Evolutionary conservation across 2,329 filamentous ascomycete genomes (phyloP).

Genomic region (Cytospora piceicola): DNA sequence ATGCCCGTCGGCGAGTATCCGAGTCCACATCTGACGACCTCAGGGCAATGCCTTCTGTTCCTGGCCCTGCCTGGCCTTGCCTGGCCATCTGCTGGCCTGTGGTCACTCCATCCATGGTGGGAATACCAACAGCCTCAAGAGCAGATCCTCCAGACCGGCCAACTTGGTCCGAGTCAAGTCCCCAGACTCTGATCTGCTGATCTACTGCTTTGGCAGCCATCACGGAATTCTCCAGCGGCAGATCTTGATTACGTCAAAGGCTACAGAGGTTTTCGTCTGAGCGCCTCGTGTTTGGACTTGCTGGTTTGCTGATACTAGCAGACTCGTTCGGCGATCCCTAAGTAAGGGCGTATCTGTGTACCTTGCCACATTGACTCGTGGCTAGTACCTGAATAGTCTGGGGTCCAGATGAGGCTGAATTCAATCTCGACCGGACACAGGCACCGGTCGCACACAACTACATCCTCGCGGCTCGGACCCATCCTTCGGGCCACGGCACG

Average conservation of each 20-base stretch:
- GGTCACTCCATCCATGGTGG: neutral
- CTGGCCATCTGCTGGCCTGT: neutral
- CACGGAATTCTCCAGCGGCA: neutral
- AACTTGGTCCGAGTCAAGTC: slow-evolving; percentile 2
- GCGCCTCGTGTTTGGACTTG: neutral
- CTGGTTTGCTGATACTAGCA: neutral
- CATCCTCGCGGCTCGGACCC: neutral
- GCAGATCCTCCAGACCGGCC: slow-evolving; percentile 16
- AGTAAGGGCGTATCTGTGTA: neutral
- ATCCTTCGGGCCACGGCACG: neutral
- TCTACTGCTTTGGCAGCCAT: neutral
- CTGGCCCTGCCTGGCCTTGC: slow-evolving; percentile 17
- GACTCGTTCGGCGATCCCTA: neutral
- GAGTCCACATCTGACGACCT: slow-evolving; percentile 25
- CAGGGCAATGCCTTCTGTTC: slow-evolving; percentile 7
- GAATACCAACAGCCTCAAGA: neutral
- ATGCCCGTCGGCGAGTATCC: slow-evolving; percentile 24
- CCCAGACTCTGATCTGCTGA: neutral
- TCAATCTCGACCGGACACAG: neutral
- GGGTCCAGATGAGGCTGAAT: neutral
- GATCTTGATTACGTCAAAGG: slow-evolving; percentile 1
- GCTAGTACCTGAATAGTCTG: neutral
- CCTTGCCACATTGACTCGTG: neutral
- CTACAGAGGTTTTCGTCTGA: neutral
- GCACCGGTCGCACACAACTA: neutral